Evolutionary conservation across 495 filamentous ascomycete species (phyloP).

Genomic region (Barbatosphaeria neglecta): DNA sequence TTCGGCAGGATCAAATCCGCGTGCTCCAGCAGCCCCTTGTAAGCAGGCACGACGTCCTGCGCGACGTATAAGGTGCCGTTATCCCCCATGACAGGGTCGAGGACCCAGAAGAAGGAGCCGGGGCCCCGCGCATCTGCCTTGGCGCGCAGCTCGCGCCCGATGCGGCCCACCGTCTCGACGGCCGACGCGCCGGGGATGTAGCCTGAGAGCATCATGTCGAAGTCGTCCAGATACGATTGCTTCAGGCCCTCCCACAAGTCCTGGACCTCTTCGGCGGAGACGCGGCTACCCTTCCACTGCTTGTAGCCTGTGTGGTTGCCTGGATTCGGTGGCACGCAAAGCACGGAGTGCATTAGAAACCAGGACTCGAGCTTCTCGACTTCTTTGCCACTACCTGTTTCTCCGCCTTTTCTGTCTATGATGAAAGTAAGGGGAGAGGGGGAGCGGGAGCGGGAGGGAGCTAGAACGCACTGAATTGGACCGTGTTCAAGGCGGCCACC

Average conservation of each 20-base stretch:
- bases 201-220: slow-evolving; percentile 85
- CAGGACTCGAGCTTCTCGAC: background rate
- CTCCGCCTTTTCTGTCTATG: no score
- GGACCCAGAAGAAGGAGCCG: slow-evolving; percentile 89
- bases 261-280: slow-evolving; percentile 70
- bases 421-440: no score
- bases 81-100: slow-evolving; percentile 98
- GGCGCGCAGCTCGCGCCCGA: slow-evolving; percentile 65
- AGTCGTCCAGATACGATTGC: slow-evolving; percentile 68
- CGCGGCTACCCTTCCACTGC: slow-evolving; percentile 71
- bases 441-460: background rate
- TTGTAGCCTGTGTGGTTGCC: slow-evolving; percentile 90
- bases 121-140: slow-evolving; percentile 45
- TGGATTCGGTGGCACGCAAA: no score
- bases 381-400: background rate
- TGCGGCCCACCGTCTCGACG: slow-evolving; percentile 72
- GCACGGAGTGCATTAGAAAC: no score
- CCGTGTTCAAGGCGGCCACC: slow-evolving; percentile 84
- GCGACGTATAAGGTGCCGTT: slow-evolving; percentile 83
- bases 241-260: slow-evolving; percentile 76
- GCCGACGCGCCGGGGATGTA: slow-evolving; percentile 79
- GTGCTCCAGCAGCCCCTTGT: slow-evolving; percentile 61
- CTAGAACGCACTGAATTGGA: slow-evolving; percentile 72
- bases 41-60: slow-evolving; percentile 82
- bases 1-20: slow-evolving; percentile 93